Conservation (phyloP, 2,329 filamentous ascomycete genomes). For the Rutstroemia sp. region DNA sequence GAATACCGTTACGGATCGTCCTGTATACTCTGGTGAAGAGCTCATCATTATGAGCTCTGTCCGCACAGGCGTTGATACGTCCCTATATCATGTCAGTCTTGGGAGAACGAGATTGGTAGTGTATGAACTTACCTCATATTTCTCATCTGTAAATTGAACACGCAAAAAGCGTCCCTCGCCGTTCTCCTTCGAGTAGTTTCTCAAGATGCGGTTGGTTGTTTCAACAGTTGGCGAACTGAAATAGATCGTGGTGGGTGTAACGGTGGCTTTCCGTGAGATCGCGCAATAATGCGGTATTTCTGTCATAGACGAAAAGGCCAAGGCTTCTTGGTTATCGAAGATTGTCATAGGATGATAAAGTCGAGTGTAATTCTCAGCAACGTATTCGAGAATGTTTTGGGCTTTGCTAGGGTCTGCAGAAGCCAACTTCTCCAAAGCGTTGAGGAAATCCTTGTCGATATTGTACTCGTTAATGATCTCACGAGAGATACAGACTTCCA, state of each 20-base stretch:
- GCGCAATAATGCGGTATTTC: constrained; percentile 66
- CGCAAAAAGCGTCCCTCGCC: constrained; percentile 74
- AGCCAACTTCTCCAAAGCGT: constrained; percentile 46
- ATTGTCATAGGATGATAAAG: constrained; percentile 66
- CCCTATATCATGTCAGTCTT: constrained; percentile 36
- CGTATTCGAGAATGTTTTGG: constrained; percentile 63
- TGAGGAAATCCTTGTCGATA: constrained; percentile 60
- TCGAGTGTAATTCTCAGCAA: constrained; percentile 51
- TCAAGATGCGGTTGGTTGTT: constrained; percentile 78
- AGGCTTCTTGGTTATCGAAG: constrained; percentile 49
- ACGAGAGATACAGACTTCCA: constrained; percentile 88
- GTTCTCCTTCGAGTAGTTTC: constrained; percentile 54
- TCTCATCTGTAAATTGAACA: constrained; percentile 84
- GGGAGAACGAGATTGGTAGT: constrained; percentile 18
- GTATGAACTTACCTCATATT: constrained; percentile 28
- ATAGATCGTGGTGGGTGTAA: constrained; percentile 81
- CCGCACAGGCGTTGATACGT: constrained; percentile 47
- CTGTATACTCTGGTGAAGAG: constrained; percentile 68
- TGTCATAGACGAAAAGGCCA: constrained; percentile 38
- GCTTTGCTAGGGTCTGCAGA: constrained; percentile 41
- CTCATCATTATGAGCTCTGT: constrained; percentile 51
- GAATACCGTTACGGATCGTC: constrained; percentile 69
- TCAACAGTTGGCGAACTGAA: constrained; percentile 74
- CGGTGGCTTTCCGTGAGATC: constrained; percentile 64
- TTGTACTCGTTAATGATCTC: constrained; percentile 70